A percentile compares a stretch with the other conserved stretches of the same genome.
Conservation (phyloP, 805 yeast species). For the Cyberlindnera petersonii region DNA sequence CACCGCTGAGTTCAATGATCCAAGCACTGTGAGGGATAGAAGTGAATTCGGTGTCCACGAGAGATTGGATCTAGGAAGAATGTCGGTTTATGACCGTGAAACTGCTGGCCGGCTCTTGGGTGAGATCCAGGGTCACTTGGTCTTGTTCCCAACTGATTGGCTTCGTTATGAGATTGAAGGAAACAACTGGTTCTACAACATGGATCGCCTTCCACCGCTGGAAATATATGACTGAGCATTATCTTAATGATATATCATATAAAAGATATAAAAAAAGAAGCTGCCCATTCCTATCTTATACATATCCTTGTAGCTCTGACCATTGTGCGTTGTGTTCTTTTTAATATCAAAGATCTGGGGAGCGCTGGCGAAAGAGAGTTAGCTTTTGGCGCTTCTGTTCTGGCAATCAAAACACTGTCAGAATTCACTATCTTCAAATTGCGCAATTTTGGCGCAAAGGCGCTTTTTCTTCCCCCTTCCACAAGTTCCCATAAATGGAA, state of each 20-base stretch:
- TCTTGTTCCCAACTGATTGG: conserved; percentile 93
- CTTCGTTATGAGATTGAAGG: conserved; percentile 78
- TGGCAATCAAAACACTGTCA: no score
- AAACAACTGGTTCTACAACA: conserved; percentile 92
- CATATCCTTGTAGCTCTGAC: no score
- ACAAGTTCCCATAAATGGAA: no score
- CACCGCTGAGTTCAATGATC: neutral
- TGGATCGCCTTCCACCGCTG: conserved; percentile 91
- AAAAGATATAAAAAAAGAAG: no score
- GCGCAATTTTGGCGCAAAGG: no score
- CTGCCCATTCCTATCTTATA: no score
- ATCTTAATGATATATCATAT: neutral
- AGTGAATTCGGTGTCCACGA: conserved; percentile 35
- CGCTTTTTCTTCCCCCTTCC: no score
- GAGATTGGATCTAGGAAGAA: conserved; percentile 32
- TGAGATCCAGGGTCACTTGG: conserved; percentile 81
- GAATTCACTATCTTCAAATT: no score
- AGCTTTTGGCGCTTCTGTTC: no score
- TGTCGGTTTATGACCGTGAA: conserved; percentile 61
- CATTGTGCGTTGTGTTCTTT: neutral
- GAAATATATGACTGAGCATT: conserved; percentile 72
- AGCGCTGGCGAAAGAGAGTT: no score
- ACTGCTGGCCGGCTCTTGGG: conserved; percentile 71
- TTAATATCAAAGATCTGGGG: neutral
- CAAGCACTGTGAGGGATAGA: conserved; percentile 17